Percentiles rank a stretch among this genome's conserved stretches.
Conservation (phyloP, 2,329 filamentous ascomycete genomes). For the Monilinia fructigena region DNA sequence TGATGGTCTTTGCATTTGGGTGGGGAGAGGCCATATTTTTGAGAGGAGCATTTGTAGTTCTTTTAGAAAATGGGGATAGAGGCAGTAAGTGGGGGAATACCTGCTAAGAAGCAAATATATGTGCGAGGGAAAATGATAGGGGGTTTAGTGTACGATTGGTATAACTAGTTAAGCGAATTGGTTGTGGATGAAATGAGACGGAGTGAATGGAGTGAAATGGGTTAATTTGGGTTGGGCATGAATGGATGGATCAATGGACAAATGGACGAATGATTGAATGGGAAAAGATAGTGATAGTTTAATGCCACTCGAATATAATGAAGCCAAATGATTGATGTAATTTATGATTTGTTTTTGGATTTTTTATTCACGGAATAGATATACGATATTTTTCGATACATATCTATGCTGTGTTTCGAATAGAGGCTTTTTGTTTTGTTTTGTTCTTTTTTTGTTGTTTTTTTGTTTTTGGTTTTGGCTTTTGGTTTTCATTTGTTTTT, state of each 20-base stretch:
- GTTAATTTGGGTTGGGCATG: not conserved
- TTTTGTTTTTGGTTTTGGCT: too few species aligned
- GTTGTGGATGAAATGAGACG: too few species aligned
- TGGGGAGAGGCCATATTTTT: not conserved
- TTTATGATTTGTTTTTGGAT: too few species aligned
- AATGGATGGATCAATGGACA: not conserved
- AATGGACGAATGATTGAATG: not conserved
- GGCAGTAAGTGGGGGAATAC: too few species aligned
- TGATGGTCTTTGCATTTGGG: not conserved
- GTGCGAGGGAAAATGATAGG: not conserved
- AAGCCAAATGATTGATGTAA: not conserved
- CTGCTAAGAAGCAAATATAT: not conserved
- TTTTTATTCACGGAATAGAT: too few species aligned
- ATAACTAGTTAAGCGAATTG: not conserved
- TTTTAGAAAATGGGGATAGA: not conserved
- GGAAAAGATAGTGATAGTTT: not conserved
- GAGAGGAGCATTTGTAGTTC: too few species aligned
- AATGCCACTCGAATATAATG: not conserved
- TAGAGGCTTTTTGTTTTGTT: too few species aligned
- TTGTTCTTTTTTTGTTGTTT: too few species aligned
- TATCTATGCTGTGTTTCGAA: too few species aligned
- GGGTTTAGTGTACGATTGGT: not conserved
- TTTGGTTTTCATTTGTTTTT: too few species aligned
- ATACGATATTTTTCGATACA: too few species aligned
- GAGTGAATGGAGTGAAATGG: too few species aligned